Conservation (phyloP, 257 asterid species). For the Solanum etuberosum region DNA sequence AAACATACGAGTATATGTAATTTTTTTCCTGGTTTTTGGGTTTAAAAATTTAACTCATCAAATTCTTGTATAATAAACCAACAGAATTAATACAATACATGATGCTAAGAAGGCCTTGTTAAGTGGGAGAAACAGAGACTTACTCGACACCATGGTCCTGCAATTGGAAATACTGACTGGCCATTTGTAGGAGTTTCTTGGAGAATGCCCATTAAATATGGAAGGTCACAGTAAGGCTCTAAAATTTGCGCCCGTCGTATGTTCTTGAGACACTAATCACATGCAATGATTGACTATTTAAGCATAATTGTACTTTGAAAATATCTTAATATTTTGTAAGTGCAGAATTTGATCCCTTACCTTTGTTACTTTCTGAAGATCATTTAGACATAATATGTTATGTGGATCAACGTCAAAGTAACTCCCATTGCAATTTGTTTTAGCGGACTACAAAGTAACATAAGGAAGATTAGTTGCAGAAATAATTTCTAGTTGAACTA, state of each 20-base stretch:
- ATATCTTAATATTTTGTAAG: background rate
- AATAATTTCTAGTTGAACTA: background rate
- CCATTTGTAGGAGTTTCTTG: background rate
- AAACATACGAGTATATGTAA: constrained; percentile 11
- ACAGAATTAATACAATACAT: background rate
- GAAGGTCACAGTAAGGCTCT: background rate
- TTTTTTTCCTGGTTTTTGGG: constrained; percentile 12
- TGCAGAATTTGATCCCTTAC: background rate
- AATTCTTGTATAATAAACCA: background rate
- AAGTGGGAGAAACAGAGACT: background rate
- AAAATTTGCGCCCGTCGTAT: background rate
- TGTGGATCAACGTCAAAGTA: background rate
- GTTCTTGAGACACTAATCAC: background rate
- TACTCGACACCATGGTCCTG: constrained; percentile 1
- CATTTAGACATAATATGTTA: background rate
- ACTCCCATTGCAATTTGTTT: constrained; percentile 3
- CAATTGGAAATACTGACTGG: background rate
- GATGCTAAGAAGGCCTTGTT: background rate
- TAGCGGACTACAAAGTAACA: constrained; percentile 5
- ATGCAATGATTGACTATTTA: background rate
- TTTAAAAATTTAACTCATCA: background rate
- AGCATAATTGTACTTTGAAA: background rate
- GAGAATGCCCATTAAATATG: background rate
- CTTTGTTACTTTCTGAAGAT: background rate
- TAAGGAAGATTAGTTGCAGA: background rate